phyloP scores from a whole-genome alignment of 1,139 yeast genomes.

The Debaryomycetaceae sp. region DNA sequence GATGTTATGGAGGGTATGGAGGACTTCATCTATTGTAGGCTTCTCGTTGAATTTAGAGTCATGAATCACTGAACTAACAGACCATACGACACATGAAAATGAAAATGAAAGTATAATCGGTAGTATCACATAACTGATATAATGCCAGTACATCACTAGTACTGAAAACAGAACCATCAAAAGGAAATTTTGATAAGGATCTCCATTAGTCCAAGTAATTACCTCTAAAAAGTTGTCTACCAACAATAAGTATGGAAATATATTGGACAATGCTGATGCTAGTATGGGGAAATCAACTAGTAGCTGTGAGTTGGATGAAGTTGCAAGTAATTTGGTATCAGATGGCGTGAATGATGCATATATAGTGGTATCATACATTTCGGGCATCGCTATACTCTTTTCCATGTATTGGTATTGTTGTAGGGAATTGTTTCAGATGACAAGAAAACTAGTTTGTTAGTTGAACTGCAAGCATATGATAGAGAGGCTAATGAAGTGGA shows the following conservation, averaged over 20 bases:
- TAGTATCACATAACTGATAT: constrained; percentile 29
- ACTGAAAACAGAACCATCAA: constrained; percentile 37
- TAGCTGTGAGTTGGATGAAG: constrained; percentile 24
- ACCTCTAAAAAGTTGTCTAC: constrained; percentile 44
- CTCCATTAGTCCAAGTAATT: constrained; percentile 55
- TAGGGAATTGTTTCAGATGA: too few relatives aligned
- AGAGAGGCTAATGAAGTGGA: background rate
- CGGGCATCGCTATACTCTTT: background rate
- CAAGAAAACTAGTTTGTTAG: background rate
- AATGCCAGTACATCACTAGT: constrained; percentile 45
- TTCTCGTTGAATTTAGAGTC: constrained; percentile 43
- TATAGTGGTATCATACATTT: constrained; percentile 3
- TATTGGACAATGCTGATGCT: constrained; percentile 43
- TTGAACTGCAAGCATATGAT: background rate
- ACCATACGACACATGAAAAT: constrained; percentile 45
- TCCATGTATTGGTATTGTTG: background rate
- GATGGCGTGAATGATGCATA: constrained; percentile 36
- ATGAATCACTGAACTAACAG: constrained; percentile 37
- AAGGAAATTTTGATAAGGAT: constrained; percentile 48
- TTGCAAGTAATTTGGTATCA: constrained; percentile 28
- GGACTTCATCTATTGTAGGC: constrained; percentile 57
- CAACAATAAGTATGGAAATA: constrained; percentile 47
- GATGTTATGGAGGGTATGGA: constrained; percentile 49
- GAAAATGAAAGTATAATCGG: constrained; percentile 35
- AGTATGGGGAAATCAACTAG: constrained; percentile 44